Base-by-base conservation (phyloP, 164 flowering plant genomes). In the Taxillus chinensis region DNA sequence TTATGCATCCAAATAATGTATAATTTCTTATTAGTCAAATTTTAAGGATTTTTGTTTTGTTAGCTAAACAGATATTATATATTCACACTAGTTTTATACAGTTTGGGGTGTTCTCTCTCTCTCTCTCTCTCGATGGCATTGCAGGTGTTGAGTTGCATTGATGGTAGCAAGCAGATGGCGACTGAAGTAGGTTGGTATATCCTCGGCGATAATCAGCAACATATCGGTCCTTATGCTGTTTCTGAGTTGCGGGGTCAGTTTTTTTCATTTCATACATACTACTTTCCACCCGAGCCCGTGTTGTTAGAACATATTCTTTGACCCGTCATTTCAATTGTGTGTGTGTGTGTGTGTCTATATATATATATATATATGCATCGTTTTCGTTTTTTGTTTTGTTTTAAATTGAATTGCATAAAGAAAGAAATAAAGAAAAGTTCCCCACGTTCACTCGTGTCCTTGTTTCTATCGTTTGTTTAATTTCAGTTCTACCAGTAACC, bases 131-230 rank as follows among this genome's bases (percentile, higher is more conserved):
- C 55, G 27, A 12, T 41, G 27, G 39, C n/a, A 39, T 62, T 61
- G 14, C 57, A 72, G 71, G 65, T 51, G 48, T 46, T 7, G 40
- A 17, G 15, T 4, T 50, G 49, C 48, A 39, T 40, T 42, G 67
- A 66, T 55, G 63, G 42, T 65, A 61, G 45, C 46, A 40, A 13
- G 7, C 68, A 55, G 52, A 15, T 43, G 39, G 68, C 16, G 63
- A 39, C 73, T 59, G 93, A 83, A 77, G 75, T 69, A 41, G 97
- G 96, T 9, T 92, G 98, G 98, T 92, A 79, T 71, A 69, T 92
- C 70, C 90, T 90, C 53, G 91, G 82, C 16, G 84, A 74, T 55
- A 82, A 83, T 73, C 90, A 88, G 67, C 81, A 92, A 57, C 71
- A 71, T 51, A 60, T 90, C 58, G 98, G 98, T 41, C 98, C 98